Percentiles rank a stretch among this genome's conserved stretches.
phyloP scores from a whole-genome alignment of 2,329 filamentous ascomycete genomes.

The Emmonsiellopsis sp. region DNA sequence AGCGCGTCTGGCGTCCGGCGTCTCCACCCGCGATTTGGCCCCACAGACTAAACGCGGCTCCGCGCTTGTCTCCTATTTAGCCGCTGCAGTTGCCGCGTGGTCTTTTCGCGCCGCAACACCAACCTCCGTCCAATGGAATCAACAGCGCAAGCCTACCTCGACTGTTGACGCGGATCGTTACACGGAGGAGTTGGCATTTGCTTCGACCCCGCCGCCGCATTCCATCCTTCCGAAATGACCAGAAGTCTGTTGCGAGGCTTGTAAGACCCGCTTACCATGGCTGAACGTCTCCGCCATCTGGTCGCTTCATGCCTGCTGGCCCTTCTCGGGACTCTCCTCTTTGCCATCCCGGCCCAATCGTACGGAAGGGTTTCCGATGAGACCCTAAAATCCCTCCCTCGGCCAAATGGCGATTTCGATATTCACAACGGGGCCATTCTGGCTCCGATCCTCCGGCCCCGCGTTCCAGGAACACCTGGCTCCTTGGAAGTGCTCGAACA shows the following conservation, averaged over 20 bases:
- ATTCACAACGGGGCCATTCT: constrained; percentile 67
- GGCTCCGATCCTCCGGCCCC: constrained; percentile 75
- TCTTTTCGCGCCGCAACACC: background rate
- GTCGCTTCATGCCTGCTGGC: constrained; percentile 1
- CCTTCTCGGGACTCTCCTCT: constrained; percentile 19
- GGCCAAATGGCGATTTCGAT: constrained; percentile 67
- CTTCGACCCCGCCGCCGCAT: too few species aligned
- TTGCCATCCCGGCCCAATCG: constrained; percentile 26
- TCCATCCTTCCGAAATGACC: background rate
- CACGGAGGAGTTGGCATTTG: background rate
- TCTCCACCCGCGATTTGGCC: too few species aligned
- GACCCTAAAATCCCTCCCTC: constrained; percentile 62
- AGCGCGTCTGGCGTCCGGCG: background rate
- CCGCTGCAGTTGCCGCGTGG: background rate
- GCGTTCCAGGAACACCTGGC: constrained; percentile 79
- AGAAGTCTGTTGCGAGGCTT: background rate
- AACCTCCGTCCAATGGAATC: background rate
- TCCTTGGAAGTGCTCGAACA: constrained; percentile 66
- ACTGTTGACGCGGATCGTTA: background rate
- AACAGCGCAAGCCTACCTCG: background rate
- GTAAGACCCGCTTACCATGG: background rate
- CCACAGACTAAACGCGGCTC: background rate
- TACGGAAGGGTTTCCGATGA: constrained; percentile 63
- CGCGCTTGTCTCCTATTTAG: background rate
- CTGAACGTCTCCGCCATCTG: background rate